These are phyloP conservation scores for Wickerhamiella pararugosa DNA, from an alignment of 1,139 yeast species.

Conservation along the genomic window DNA sequence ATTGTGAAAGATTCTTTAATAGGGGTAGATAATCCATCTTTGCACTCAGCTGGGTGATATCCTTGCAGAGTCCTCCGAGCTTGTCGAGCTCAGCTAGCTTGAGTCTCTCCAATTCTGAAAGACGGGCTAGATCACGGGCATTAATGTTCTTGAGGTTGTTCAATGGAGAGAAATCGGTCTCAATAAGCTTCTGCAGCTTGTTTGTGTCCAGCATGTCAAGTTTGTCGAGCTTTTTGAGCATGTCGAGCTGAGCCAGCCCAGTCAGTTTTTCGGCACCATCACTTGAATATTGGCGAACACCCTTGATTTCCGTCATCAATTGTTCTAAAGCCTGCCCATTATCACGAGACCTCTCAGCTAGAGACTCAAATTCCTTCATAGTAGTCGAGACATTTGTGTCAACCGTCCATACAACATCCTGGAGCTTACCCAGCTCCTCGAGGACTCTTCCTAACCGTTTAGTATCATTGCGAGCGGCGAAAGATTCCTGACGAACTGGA, in stretches of 20 bases:
- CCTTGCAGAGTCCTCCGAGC: slow-evolving; percentile 3
- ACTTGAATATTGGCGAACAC: slow-evolving; percentile 14
- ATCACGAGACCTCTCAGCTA: slow-evolving; percentile 30
- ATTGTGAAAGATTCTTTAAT: not conserved
- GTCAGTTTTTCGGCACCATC: slow-evolving; percentile 16
- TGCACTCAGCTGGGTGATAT: slow-evolving; percentile 1
- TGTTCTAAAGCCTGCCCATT: slow-evolving; percentile 28
- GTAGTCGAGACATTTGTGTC: slow-evolving; percentile 28
- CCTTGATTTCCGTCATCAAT: slow-evolving; percentile 16
- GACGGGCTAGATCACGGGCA: slow-evolving; percentile 1
- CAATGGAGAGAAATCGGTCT: slow-evolving; percentile 3
- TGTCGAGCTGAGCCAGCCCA: slow-evolving; percentile 16
- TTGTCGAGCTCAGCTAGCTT: slow-evolving; percentile 7
- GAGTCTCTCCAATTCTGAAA: slow-evolving; percentile 2
- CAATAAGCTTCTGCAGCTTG: slow-evolving; percentile 4
- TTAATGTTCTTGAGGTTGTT: slow-evolving; percentile 1
- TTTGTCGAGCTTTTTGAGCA: slow-evolving; percentile 13
- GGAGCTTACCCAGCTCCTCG: slow-evolving; percentile 26
- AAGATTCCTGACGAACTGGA: slow-evolving; percentile 19
- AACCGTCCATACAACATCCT: slow-evolving; percentile 16
- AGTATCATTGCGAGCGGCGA: slow-evolving; percentile 18
- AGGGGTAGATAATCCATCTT: slow-evolving; percentile 3
- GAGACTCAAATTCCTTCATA: slow-evolving; percentile 27
- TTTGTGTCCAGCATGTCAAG: slow-evolving; percentile 5
- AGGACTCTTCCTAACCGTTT: slow-evolving; percentile 23